Evolutionary conservation across 164 flowering plant genomes (phyloP).

Genomic region (Piper longum): DNA sequence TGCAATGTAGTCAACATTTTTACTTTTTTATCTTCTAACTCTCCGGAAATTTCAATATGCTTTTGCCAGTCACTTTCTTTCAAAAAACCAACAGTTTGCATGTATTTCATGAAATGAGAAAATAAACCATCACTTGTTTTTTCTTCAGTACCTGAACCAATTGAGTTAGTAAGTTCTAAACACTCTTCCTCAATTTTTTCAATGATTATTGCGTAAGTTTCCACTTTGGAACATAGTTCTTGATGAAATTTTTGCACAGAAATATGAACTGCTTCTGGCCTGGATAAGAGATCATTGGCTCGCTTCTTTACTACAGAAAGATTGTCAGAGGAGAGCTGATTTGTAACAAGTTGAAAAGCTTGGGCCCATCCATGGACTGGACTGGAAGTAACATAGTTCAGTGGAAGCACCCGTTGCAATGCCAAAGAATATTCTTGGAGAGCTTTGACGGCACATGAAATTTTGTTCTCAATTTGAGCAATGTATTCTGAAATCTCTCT

Average conservation of each 20-base stretch:
- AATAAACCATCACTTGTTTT: constrained; percentile 63
- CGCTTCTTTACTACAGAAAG: constrained; percentile 56
- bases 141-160: constrained; percentile 63
- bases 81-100: constrained; percentile 46
- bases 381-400: constrained; percentile 68
- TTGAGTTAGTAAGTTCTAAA: constrained; percentile 50
- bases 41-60: constrained; percentile 21
- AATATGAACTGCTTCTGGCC: constrained; percentile 29
- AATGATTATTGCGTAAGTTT: constrained; percentile 52
- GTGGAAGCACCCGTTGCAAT: constrained; percentile 70
- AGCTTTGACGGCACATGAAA: constrained; percentile 43
- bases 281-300: constrained; percentile 60
- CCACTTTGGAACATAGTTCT: constrained; percentile 44
- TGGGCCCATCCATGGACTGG: constrained; percentile 86
- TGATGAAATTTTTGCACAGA: constrained; percentile 32
- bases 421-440: constrained; percentile 63
- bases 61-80: constrained; percentile 35
- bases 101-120: constrained; percentile 49
- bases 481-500: constrained; percentile 64
- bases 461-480: constrained; percentile 51
- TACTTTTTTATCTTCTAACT: constrained; percentile 47
- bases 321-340: constrained; percentile 52
- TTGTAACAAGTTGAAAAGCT: constrained; percentile 50
- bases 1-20: constrained; percentile 35
- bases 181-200: constrained; percentile 59